Percentiles rank a stretch among this genome's conserved stretches.
Conservation (phyloP, 169 alveolate species). For the Plasmodium sp. region DNA sequence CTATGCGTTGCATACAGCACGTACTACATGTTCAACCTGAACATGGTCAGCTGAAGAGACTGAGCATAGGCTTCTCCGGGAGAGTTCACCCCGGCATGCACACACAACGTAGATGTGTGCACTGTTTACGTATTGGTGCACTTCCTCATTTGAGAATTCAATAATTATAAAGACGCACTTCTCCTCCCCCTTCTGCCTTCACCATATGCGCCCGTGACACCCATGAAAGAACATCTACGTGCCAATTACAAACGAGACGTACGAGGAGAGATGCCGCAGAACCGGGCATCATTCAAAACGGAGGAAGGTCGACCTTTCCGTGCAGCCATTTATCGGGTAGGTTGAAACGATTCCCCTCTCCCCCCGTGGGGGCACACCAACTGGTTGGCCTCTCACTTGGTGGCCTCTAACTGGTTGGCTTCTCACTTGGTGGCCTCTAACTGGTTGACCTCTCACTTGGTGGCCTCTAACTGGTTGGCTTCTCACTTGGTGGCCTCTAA, state of each 20-base stretch:
- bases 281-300: neutral
- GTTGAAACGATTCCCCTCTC: neutral
- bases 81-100: neutral
- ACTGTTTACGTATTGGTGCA: neutral
- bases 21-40: conserved; percentile 36
- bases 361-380: neutral
- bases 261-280: conserved; percentile 49
- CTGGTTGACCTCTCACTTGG: neutral
- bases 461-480: too few species aligned
- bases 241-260: conserved; percentile 55
- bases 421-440: too few species aligned
- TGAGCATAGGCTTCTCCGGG: neutral
- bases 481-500: too few species aligned
- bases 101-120: neutral
- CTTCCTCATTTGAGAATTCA: neutral
- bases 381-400: neutral
- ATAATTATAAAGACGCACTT: neutral
- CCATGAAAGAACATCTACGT: conserved; percentile 6
- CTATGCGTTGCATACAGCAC: conserved; percentile 54
- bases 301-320: conserved; percentile 22
- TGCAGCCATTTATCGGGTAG: conserved; percentile 70
- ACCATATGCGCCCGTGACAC: neutral
- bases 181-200: neutral
- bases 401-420: too few species aligned
- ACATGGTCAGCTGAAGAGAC: conserved; percentile 14